Evolutionary conservation across 139 green algal genomes (phyloP).

Genomic region (Coelastrella sp.): DNA sequence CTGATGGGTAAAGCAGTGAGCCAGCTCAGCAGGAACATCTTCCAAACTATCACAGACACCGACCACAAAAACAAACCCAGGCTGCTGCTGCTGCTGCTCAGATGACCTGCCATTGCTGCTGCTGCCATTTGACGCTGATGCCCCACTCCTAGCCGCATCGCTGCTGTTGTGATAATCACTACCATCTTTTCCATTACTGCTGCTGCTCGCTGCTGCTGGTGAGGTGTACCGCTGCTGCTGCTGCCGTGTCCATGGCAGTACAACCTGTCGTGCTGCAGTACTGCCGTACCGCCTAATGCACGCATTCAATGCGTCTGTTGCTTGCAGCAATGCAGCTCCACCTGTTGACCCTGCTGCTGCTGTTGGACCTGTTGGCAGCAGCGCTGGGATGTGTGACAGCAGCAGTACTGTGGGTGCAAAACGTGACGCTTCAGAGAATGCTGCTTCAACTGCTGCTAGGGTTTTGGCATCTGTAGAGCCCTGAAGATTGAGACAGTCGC

Average conservation of each 20-base stretch:
- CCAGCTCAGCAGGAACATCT: constrained; percentile 72
- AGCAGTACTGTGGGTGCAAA: constrained; percentile 66
- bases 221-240: constrained; percentile 6
- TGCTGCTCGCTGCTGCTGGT: background rate
- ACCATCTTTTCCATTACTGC: no score
- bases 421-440: constrained; percentile 59
- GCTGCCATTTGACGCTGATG: no score
- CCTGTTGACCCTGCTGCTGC: constrained; percentile 22
- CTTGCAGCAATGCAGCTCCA: constrained; percentile 28
- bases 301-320: background rate
- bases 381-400: constrained; percentile 34
- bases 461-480: constrained; percentile 61
- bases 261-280: constrained; percentile 35
- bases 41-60: constrained; percentile 58
- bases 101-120: constrained; percentile 18
- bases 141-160: no score
- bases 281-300: constrained; percentile 34
- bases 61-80: constrained; percentile 74
- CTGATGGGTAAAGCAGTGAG: constrained; percentile 89
- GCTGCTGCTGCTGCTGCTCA: constrained; percentile 34
- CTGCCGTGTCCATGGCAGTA: constrained; percentile 34
- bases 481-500: constrained; percentile 35
- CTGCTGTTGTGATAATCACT: no score
- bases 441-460: constrained; percentile 61
- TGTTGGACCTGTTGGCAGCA: constrained; percentile 21